phyloP scores from a whole-genome alignment of 2,329 filamentous ascomycete genomes.

The Pestalotiopsis fici region DNA sequence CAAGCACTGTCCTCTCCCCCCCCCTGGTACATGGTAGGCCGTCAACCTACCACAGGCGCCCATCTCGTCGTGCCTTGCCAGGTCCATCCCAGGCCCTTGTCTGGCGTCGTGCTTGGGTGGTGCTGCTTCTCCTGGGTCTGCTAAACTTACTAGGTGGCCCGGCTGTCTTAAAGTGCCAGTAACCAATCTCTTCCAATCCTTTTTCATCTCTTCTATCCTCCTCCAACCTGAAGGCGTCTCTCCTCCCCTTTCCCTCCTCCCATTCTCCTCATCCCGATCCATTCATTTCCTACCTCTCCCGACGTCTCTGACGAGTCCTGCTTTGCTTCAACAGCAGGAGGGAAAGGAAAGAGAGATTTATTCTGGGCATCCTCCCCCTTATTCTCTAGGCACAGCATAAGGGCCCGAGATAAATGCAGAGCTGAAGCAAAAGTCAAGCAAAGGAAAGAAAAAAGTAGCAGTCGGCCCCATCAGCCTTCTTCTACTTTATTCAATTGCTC shows the following conservation, averaged over 20 bases:
- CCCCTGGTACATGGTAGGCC: neutral
- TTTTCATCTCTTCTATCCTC: slow-evolving; percentile 54
- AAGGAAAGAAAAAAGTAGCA: slow-evolving; percentile 9
- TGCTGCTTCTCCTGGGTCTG: slow-evolving; percentile 6
- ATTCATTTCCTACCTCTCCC: slow-evolving; percentile 54
- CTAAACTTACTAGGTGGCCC: slow-evolving; percentile 4
- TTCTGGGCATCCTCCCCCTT: slow-evolving; percentile 7
- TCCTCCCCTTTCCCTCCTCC: slow-evolving; percentile 33
- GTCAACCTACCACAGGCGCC: slow-evolving; percentile 8
- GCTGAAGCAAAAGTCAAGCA: slow-evolving; percentile 16
- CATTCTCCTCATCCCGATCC: slow-evolving; percentile 44
- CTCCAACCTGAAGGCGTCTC: slow-evolving; percentile 51
- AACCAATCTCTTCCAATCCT: slow-evolving; percentile 56
- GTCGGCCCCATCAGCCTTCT: slow-evolving; percentile 3
- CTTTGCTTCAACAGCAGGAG: slow-evolving; percentile 33
- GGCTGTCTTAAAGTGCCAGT: slow-evolving; percentile 45
- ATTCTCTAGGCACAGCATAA: slow-evolving; percentile 9
- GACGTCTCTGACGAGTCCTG: slow-evolving; percentile 40
- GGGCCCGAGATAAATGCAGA: slow-evolving; percentile 24
- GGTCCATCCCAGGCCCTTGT: slow-evolving; percentile 10
- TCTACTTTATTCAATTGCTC: slow-evolving; percentile 25
- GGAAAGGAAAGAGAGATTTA: slow-evolving; percentile 31
- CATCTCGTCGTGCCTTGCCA: slow-evolving; percentile 7
- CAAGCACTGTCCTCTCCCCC: neutral
- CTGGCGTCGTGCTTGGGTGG: slow-evolving; percentile 8